A percentile compares a stretch with the other conserved stretches of the same genome.
These are phyloP conservation scores for Coniochaeta sp. DNA, from an alignment of 2,329 filamentous ascomycete species.

Conservation along the genomic window DNA sequence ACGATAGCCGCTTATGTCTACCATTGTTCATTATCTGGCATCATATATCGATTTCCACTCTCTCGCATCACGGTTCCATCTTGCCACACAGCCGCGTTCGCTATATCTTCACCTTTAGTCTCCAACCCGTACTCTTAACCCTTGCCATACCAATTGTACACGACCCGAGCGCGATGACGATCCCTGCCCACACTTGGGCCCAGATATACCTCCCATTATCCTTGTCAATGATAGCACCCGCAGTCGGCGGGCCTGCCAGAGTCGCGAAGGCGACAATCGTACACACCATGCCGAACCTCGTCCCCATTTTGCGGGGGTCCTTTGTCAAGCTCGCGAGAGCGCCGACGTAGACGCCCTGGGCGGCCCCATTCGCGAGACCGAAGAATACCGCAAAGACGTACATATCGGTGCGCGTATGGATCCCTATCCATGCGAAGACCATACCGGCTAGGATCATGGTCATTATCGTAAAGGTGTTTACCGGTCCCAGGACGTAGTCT, in stretches of 20 bases:
- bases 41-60: neutral
- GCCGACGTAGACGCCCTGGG: slow-evolving; percentile 32
- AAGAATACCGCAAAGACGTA: slow-evolving; percentile 32
- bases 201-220: slow-evolving; percentile 30
- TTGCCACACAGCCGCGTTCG: neutral
- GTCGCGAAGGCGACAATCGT: slow-evolving; percentile 32
- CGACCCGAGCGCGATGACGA: slow-evolving; percentile 27
- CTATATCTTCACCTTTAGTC: slow-evolving; percentile 24
- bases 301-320: slow-evolving; percentile 36
- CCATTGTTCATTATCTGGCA: neutral
- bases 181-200: slow-evolving; percentile 39
- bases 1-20: neutral
- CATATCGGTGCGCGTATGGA: slow-evolving; percentile 21
- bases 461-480: slow-evolving; percentile 47
- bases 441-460: slow-evolving; percentile 38
- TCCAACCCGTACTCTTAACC: slow-evolving; percentile 26
- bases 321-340: slow-evolving; percentile 32
- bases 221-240: slow-evolving; percentile 35
- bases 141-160: slow-evolving; percentile 23
- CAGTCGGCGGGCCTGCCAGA: slow-evolving; percentile 34
- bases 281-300: slow-evolving; percentile 37
- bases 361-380: slow-evolving; percentile 33
- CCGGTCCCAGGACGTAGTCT: slow-evolving; percentile 42
- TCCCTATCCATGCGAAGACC: slow-evolving; percentile 47
- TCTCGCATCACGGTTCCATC: no score